phyloP scores from a whole-genome alignment of 192 early-diverging fungal genomes.

The Coemansia sp. region DNA sequence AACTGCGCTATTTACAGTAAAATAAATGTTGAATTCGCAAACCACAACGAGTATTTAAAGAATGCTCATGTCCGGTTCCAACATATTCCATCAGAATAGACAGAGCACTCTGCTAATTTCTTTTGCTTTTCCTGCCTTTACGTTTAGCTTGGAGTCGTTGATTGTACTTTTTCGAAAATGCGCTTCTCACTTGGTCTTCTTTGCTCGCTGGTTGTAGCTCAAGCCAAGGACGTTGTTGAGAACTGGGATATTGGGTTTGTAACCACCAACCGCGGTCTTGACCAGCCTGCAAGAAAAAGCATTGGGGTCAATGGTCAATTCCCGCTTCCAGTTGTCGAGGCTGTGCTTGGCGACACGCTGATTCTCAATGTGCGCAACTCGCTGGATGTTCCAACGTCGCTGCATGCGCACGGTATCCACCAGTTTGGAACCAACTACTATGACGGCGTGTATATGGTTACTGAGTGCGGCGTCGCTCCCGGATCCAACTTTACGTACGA shows the following conservation, averaged over 20 bases:
- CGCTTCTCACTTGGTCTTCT: not conserved
- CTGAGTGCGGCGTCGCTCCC: constrained; percentile 73
- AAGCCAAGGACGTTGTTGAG: constrained; percentile 22
- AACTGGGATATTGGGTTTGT: constrained; percentile 41
- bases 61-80: not conserved
- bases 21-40: not conserved
- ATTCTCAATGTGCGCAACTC: constrained; percentile 56
- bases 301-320: constrained; percentile 43
- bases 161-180: not conserved
- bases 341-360: constrained; percentile 31
- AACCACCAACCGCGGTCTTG: constrained; percentile 28
- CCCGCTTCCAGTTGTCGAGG: constrained; percentile 38
- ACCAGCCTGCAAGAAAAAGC: constrained; percentile 39
- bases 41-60: not conserved
- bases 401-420: constrained; percentile 77
- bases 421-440: constrained; percentile 65
- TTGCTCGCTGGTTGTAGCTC: not conserved
- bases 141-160: not conserved
- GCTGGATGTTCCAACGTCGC: constrained; percentile 60
- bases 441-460: constrained; percentile 67
- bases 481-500: constrained; percentile 70
- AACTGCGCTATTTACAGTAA: not conserved
- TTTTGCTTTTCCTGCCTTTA: not conserved
- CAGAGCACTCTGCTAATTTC: not conserved
- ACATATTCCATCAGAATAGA: not conserved